Conservation (phyloP, 164 flowering plant genomes). For the Malania oleifera region DNA sequence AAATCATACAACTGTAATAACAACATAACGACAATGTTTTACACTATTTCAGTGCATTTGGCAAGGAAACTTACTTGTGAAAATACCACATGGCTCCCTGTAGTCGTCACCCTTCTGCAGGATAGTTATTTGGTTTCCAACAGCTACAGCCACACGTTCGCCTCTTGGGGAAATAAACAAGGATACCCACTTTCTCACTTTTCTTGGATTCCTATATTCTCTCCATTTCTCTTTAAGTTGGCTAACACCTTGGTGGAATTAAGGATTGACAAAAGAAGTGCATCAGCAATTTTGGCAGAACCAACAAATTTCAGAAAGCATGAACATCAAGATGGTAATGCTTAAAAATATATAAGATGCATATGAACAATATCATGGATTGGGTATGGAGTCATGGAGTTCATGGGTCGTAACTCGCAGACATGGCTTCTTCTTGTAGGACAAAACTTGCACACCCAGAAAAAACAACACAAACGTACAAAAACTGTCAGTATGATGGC, state of each 20-base stretch:
- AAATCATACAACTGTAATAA: background rate
- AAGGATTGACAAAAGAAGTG: background rate
- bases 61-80: constrained; percentile 45
- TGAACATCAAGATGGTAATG: background rate
- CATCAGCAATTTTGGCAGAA: constrained; percentile 5
- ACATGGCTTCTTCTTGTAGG: background rate
- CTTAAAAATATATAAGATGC: background rate
- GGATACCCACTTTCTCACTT: constrained; percentile 39
- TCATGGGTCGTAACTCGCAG: background rate
- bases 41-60: background rate
- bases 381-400: background rate
- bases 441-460: background rate
- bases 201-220: constrained; percentile 36
- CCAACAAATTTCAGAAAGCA: background rate
- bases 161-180: constrained; percentile 70
- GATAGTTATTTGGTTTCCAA: constrained; percentile 64
- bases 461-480: too few relatives aligned
- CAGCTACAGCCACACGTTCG: constrained; percentile 80
- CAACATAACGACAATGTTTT: background rate
- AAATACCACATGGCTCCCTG: constrained; percentile 65
- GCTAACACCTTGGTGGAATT: constrained; percentile 42
- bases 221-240: constrained; percentile 73
- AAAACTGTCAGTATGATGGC: too few relatives aligned
- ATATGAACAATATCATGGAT: constrained; percentile 1
- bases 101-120: constrained; percentile 69